Evolutionary conservation across 2,329 filamentous ascomycete genomes (phyloP).

Genomic region (Lasiodiplodia hormozganensis): DNA sequence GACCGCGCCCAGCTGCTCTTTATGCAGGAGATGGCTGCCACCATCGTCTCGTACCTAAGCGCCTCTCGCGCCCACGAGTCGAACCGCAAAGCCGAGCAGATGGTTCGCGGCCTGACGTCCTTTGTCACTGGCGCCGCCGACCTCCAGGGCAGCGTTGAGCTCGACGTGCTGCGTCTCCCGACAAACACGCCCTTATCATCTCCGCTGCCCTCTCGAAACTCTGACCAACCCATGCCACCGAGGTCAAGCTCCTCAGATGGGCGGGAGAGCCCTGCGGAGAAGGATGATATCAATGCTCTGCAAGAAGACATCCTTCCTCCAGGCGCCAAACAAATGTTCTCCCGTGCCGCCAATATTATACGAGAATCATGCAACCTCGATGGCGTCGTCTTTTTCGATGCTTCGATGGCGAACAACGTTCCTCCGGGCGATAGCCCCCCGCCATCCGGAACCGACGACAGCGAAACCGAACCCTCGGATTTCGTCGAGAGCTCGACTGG

Average conservation of each 20-base stretch:
- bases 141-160: constrained; percentile 8
- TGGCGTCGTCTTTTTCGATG: constrained; percentile 46
- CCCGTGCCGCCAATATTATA: constrained; percentile 42
- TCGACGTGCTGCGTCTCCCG: neutral
- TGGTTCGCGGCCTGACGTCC: constrained; percentile 41
- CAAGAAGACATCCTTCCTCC: constrained; percentile 41
- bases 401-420: constrained; percentile 35
- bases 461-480: neutral
- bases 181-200: neutral
- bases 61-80: constrained; percentile 29
- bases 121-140: constrained; percentile 32
- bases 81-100: constrained; percentile 39
- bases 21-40: constrained; percentile 40
- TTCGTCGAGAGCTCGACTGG: neutral
- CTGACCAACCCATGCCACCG: neutral
- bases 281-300: constrained; percentile 19
- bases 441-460: neutral
- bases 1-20: constrained; percentile 35
- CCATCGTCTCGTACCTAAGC: constrained; percentile 37
- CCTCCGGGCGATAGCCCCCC: neutral
- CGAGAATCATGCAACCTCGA: constrained; percentile 41
- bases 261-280: no score
- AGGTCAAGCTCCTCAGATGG: no score
- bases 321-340: constrained; percentile 40
- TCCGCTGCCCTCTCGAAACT: neutral